phyloP scores from a whole-genome alignment of 164 flowering plant species.

The Platanus orientalis region DNA sequence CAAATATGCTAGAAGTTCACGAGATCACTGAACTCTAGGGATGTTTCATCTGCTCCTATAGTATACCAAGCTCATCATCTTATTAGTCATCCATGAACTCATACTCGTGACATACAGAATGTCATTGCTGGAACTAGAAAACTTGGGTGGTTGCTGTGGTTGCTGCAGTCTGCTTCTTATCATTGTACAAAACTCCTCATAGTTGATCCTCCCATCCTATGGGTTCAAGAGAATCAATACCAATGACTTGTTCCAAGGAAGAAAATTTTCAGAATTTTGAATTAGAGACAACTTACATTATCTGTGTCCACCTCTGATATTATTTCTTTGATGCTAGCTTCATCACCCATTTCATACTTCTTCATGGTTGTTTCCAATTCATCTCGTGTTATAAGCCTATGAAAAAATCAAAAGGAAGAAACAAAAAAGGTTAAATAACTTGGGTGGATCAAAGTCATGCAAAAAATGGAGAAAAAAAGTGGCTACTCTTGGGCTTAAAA shows the following conservation, averaged over 20 bases:
- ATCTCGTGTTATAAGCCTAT: slow-evolving; percentile 74
- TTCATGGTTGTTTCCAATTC: slow-evolving; percentile 77
- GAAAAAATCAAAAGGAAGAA: not conserved
- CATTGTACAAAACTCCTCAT: slow-evolving; percentile 73
- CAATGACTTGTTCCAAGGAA: not conserved
- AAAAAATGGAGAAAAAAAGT: no score
- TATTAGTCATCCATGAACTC: not conserved
- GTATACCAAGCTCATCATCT: not conserved
- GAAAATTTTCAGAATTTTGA: not conserved
- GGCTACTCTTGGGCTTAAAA: no score
- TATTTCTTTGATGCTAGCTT: slow-evolving; percentile 59
- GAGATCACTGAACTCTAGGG: not conserved
- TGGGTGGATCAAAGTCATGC: not conserved
- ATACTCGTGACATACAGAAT: not conserved
- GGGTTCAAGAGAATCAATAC: slow-evolving; percentile 15
- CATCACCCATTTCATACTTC: slow-evolving; percentile 79
- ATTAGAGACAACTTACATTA: slow-evolving; percentile 45
- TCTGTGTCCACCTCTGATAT: slow-evolving; percentile 86
- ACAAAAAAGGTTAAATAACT: not conserved
- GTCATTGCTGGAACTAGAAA: slow-evolving; percentile 25
- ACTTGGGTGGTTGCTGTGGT: slow-evolving; percentile 43
- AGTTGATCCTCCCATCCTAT: slow-evolving; percentile 85
- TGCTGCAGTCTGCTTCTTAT: slow-evolving; percentile 72
- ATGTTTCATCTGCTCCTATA: not conserved
- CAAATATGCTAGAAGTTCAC: slow-evolving; percentile 1